A percentile compares a stretch with the other conserved stretches of the same genome.
These are phyloP conservation scores for Sherardia arvensis DNA, from an alignment of 257 asterid species.

Conservation along the genomic window DNA sequence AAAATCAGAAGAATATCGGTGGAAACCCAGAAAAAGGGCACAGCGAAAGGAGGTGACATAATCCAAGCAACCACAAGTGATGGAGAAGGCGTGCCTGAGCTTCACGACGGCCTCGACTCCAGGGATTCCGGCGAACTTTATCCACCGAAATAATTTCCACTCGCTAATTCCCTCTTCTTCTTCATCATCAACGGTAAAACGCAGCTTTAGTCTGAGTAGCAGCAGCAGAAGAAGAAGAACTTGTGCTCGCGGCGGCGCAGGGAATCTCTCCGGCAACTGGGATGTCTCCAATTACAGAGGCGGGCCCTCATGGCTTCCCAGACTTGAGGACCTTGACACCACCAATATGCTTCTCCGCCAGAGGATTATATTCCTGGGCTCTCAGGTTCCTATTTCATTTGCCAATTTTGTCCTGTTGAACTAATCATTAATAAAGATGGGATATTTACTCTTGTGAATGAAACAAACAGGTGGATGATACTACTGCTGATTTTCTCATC, in stretches of 20 bases:
- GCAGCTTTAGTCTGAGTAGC: neutral
- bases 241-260: conserved; percentile 5
- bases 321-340: conserved; percentile 92
- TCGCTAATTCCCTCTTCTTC: conserved; percentile 2
- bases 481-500: conserved; percentile 73
- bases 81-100: conserved; percentile 36
- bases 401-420: neutral
- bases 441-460: conserved; percentile 11
- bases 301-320: conserved; percentile 81
- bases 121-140: conserved; percentile 19
- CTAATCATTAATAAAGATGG: neutral
- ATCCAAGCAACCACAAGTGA: conserved; percentile 2
- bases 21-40: neutral
- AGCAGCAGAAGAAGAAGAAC: conserved; percentile 16
- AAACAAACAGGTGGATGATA: conserved; percentile 61
- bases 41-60: neutral
- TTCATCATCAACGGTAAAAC: neutral
- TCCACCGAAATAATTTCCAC: conserved; percentile 10
- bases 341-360: conserved; percentile 98
- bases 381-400: conserved; percentile 36
- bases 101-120: conserved; percentile 28
- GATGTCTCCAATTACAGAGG: conserved; percentile 48
- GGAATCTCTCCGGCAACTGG: conserved; percentile 46
- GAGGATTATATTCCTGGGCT: conserved; percentile 84
- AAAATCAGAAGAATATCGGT: neutral